Percentiles rank a stretch among this genome's conserved stretches.
These are phyloP conservation scores for Alliaria petiolata DNA, from an alignment of 345 rosid genomes.

Conservation along the genomic window DNA sequence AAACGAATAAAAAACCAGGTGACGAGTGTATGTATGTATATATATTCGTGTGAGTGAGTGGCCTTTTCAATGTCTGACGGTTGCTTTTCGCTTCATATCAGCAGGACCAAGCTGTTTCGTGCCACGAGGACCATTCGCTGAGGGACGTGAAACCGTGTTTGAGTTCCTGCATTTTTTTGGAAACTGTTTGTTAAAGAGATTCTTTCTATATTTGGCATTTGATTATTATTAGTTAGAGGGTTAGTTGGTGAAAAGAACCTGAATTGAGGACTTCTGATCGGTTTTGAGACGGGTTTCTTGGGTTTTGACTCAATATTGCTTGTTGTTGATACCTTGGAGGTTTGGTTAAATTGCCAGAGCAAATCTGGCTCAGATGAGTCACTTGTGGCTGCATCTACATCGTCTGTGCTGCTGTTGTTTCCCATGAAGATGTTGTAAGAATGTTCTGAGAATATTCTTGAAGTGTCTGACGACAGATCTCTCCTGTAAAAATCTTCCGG, in stretches of 20 bases:
- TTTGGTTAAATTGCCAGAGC: slow-evolving; percentile 83
- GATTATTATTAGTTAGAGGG: neutral
- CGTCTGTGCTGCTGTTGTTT: slow-evolving; percentile 50
- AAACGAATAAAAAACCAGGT: slow-evolving; percentile 10
- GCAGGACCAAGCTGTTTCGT: slow-evolving; percentile 51
- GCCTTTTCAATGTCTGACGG: slow-evolving; percentile 52
- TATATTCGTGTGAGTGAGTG: slow-evolving; percentile 20
- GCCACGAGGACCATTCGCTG: slow-evolving; percentile 47
- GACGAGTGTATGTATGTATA: slow-evolving; percentile 28
- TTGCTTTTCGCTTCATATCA: slow-evolving; percentile 62
- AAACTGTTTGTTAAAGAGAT: neutral
- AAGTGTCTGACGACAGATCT: slow-evolving; percentile 58
- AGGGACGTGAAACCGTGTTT: slow-evolving; percentile 50
- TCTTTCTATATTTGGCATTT: neutral
- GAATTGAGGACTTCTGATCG: slow-evolving; percentile 44
- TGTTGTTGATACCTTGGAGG: slow-evolving; percentile 51
- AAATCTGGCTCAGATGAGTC: slow-evolving; percentile 89
- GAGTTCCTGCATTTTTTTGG: slow-evolving; percentile 45
- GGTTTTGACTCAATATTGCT: slow-evolving; percentile 42
- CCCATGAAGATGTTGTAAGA: slow-evolving; percentile 62
- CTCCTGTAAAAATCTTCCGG: slow-evolving; percentile 61
- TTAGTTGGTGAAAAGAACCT: slow-evolving; percentile 34
- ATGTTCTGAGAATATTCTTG: slow-evolving; percentile 63
- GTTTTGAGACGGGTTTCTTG: slow-evolving; percentile 51
- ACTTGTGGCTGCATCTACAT: slow-evolving; percentile 83